Evolutionary conservation across 345 rosid species (phyloP).

Genomic region (Heritiera littoralis): DNA sequence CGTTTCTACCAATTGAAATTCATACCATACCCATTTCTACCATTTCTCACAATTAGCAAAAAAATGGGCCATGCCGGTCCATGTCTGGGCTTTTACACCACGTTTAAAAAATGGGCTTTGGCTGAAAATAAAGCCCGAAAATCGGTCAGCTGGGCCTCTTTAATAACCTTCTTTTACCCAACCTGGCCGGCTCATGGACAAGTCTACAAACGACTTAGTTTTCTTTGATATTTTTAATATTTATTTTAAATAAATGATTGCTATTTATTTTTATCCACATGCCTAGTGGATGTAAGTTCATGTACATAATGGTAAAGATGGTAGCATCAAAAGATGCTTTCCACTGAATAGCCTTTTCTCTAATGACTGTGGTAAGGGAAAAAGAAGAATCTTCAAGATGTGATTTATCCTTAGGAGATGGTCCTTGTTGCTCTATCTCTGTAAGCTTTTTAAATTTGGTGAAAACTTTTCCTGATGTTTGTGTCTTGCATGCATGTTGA

Average conservation of each 20-base stretch:
- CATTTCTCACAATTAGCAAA: too few species aligned
- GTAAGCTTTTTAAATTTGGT: slow-evolving; percentile 15
- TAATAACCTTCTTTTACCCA: too few species aligned
- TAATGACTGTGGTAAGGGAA: neutral
- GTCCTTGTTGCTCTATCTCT: slow-evolving; percentile 3
- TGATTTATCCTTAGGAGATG: slow-evolving; percentile 10
- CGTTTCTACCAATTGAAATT: too few species aligned
- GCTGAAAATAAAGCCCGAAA: too few species aligned
- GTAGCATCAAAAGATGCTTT: neutral
- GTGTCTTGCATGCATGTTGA: slow-evolving; percentile 38
- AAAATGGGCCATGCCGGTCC: too few species aligned
- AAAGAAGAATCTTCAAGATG: neutral
- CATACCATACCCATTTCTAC: too few species aligned
- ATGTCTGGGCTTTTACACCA: too few species aligned
- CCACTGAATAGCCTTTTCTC: neutral
- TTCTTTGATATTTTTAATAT: neutral
- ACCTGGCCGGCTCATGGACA: too few species aligned
- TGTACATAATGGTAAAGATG: slow-evolving; percentile 3
- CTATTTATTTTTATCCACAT: neutral
- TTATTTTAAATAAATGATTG: neutral
- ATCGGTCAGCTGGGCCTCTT: too few species aligned
- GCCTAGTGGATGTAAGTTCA: neutral
- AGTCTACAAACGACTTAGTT: too few species aligned
- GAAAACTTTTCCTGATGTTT: slow-evolving; percentile 7
- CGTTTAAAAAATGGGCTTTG: too few species aligned